Evolutionary conservation across 2,329 filamentous ascomycete species (phyloP).

Genomic region (Talaromyces pinophilus): DNA sequence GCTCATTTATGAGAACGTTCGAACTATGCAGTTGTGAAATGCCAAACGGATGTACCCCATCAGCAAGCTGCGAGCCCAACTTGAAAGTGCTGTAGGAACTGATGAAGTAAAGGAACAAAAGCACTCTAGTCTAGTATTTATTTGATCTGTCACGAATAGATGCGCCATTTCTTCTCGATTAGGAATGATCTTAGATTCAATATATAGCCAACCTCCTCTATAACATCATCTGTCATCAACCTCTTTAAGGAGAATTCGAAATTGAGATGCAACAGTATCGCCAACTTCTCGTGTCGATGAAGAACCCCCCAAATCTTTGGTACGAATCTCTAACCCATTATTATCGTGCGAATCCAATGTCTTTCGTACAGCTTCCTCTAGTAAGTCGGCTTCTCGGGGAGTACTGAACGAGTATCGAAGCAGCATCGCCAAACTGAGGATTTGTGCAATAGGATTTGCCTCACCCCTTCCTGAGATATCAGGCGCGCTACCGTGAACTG

Average conservation of each 20-base stretch:
- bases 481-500: conserved; percentile 85
- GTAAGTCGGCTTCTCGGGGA: conserved; percentile 67
- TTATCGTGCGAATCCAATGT: conserved; percentile 67
- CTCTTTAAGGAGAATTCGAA: background rate
- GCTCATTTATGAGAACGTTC: too few relatives aligned
- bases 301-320: conserved; percentile 74
- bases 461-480: conserved; percentile 83
- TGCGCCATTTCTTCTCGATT: too few relatives aligned
- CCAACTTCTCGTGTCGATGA: conserved; percentile 71
- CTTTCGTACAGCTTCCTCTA: conserved; percentile 74
- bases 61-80: too few relatives aligned
- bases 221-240: background rate
- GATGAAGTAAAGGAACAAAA: background rate
- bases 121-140: too few relatives aligned
- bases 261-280: conserved; percentile 53
- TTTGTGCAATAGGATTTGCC: conserved; percentile 81
- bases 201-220: background rate
- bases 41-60: too few relatives aligned
- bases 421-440: conserved; percentile 87
- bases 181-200: too few relatives aligned
- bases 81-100: background rate
- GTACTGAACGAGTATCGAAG: conserved; percentile 80
- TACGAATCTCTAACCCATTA: conserved; percentile 51
- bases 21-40: too few relatives aligned
- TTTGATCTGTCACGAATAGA: too few relatives aligned